Percentiles rank a stretch among this genome's conserved stretches.
These are phyloP conservation scores for Copromyces sp. DNA, from an alignment of 495 filamentous ascomycete genomes.

Conservation along the genomic window DNA sequence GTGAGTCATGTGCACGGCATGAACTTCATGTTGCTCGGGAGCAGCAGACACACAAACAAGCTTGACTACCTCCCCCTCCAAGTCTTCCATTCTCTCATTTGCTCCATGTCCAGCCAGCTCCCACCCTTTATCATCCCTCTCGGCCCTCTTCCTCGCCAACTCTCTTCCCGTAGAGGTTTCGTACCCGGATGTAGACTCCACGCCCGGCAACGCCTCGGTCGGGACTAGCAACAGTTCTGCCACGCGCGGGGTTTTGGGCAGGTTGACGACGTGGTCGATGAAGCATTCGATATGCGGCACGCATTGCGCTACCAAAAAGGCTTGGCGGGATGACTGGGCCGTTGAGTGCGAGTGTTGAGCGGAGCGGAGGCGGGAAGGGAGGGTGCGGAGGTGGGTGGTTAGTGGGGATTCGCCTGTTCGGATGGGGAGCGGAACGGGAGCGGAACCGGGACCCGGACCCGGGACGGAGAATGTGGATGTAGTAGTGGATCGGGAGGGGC, in stretches of 20 bases:
- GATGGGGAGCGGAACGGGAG: slow-evolving; percentile 9
- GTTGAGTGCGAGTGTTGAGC: slow-evolving; percentile 19
- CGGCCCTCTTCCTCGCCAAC: slow-evolving; percentile 16
- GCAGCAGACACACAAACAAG: slow-evolving; percentile 11
- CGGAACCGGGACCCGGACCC: not conserved
- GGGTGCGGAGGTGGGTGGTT: slow-evolving; percentile 27
- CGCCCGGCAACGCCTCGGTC: slow-evolving; percentile 18
- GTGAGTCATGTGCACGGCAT: not conserved
- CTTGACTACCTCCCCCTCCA: slow-evolving; percentile 28
- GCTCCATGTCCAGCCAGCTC: slow-evolving; percentile 17
- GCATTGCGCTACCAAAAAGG: slow-evolving; percentile 24
- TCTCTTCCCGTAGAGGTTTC: slow-evolving; percentile 22
- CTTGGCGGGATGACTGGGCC: slow-evolving; percentile 21
- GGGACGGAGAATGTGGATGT: not conserved
- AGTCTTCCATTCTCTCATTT: slow-evolving; percentile 25
- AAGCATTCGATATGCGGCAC: slow-evolving; percentile 31
- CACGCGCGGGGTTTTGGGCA: slow-evolving; percentile 7
- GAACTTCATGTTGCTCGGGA: not conserved
- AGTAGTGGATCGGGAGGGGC: not conserved
- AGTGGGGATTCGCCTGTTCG: slow-evolving; percentile 18
- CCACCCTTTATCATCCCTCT: slow-evolving; percentile 22
- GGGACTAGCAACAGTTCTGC: slow-evolving; percentile 35
- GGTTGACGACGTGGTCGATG: slow-evolving; percentile 19
- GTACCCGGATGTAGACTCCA: slow-evolving; percentile 10
- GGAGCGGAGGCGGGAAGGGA: slow-evolving; percentile 29